Conservation (phyloP, 192 early-diverging fungal species). For the Coemansia brasiliensis region DNA sequence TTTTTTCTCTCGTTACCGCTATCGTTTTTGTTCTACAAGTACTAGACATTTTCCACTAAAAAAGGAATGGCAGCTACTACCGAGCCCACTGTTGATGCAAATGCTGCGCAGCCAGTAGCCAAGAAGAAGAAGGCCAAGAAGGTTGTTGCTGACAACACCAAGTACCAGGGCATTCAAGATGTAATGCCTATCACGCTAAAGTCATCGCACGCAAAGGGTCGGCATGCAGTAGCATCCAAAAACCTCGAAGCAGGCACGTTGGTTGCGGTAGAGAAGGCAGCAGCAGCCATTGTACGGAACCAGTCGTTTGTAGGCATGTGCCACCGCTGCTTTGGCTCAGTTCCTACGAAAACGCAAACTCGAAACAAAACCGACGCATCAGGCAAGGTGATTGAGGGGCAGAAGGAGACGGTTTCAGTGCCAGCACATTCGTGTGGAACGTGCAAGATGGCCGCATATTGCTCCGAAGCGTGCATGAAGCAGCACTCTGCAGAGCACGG, state of each 20-base stretch:
- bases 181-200: constrained; percentile 41
- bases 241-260: constrained; percentile 54
- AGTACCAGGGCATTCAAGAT: constrained; percentile 39
- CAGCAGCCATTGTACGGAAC: constrained; percentile 58
- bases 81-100: constrained; percentile 45
- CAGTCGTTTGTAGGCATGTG: constrained; percentile 57
- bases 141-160: constrained; percentile 49
- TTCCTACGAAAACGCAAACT: constrained; percentile 42
- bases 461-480: constrained; percentile 57
- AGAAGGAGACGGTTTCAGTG: constrained; percentile 29
- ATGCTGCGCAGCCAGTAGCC: constrained; percentile 16
- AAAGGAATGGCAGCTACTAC: constrained; percentile 47
- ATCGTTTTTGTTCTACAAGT: too few species aligned
- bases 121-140: constrained; percentile 56
- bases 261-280: constrained; percentile 54
- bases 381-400: constrained; percentile 29
- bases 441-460: constrained; percentile 60
- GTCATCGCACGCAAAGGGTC: constrained; percentile 58
- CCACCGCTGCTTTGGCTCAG: constrained; percentile 53
- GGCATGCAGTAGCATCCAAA: constrained; percentile 53
- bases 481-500: constrained; percentile 40
- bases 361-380: constrained; percentile 48
- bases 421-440: constrained; percentile 29
- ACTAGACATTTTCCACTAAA: neutral
- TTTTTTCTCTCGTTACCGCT: neutral